Evolutionary conservation across 1,139 yeast genomes (phyloP).

Genomic region (Kodamaea alishanica): DNA sequence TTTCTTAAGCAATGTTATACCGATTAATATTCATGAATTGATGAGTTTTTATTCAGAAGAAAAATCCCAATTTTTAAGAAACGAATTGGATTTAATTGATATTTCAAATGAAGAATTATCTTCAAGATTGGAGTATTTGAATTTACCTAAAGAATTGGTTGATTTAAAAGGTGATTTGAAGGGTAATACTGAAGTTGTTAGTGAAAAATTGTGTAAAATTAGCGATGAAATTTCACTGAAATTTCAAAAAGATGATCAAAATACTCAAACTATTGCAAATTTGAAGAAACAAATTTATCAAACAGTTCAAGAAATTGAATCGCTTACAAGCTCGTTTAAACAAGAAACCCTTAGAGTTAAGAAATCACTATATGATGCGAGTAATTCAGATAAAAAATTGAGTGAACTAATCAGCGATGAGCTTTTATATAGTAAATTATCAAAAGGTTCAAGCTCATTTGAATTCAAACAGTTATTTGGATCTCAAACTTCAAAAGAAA

Average conservation of each 20-base stretch:
- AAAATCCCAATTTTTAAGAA: slow-evolving; percentile 72
- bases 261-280: slow-evolving; percentile 22
- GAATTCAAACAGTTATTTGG: slow-evolving; percentile 32
- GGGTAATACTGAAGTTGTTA: slow-evolving; percentile 12
- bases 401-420: slow-evolving; percentile 32
- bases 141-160: slow-evolving; percentile 64
- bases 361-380: slow-evolving; percentile 65
- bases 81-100: slow-evolving; percentile 70
- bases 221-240: slow-evolving; percentile 28
- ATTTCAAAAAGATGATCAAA: slow-evolving; percentile 21
- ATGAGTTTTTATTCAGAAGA: slow-evolving; percentile 87
- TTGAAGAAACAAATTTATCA: slow-evolving; percentile 41
- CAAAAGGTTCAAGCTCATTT: slow-evolving; percentile 30
- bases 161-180: slow-evolving; percentile 41
- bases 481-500: slow-evolving; percentile 22
- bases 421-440: slow-evolving; percentile 27
- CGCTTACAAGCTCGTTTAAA: slow-evolving; percentile 22
- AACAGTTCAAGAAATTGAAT: slow-evolving; percentile 39
- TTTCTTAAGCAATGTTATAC: slow-evolving; percentile 76
- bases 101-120: slow-evolving; percentile 75
- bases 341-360: slow-evolving; percentile 58
- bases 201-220: slow-evolving; percentile 16
- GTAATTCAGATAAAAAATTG: slow-evolving; percentile 60
- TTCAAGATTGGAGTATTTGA: slow-evolving; percentile 76
- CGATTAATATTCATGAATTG: slow-evolving; percentile 82